Base-by-base conservation (phyloP, 306 rosid species). In the Dryas octopetala region DNA sequence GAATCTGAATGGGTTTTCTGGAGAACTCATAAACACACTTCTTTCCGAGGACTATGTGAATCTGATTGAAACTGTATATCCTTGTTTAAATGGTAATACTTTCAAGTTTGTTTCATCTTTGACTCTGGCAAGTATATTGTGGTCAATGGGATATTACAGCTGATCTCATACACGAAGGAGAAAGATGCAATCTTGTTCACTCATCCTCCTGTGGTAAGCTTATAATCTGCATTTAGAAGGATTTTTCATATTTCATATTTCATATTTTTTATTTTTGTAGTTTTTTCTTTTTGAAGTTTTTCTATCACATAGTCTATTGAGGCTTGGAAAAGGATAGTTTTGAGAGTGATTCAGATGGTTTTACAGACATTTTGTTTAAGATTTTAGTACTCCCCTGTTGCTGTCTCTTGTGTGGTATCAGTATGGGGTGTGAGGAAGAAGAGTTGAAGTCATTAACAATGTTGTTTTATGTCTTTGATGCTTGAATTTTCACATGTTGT, bases 41-140 rank as follows among this genome's bases (percentile, higher is more conserved):
- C 7, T 68, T 40, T 4, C n/a, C 6, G 4, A 4, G 15, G 13
- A 51, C 16, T 2, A 4, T 70, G 45, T n/a, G 38, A 50, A 12
- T 59, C 49, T 19, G 41, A 3, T 43, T n/a, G 41, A 48, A 44
- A 58, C 38, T 32, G 53, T 43, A 9, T 15, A 38, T 55, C 44
- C 1, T 43, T 6, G 52, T 71, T 43, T 5, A 23, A 55, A 12
- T 70, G 32, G 15, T 63, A 41, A 15, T 63, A 16, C 75, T n/a
- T 15, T 59, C 75, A 12, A 13, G 41, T 59, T 8, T 46, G 76
- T 73, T 14, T 46, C 4, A 46, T 73, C 76, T 16, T 73, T 59
- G 76, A 73, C 76, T 73, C 57, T 59, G 76, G 76, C 68, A 59
- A 58, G 76, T 73, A 59, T 73, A 38, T 46, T n/a, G 13, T 46